A percentile compares a stretch with the other conserved stretches of the same genome.
phyloP scores from a whole-genome alignment of 768 basidiomycete species.

The Termitomyces sp. region DNA sequence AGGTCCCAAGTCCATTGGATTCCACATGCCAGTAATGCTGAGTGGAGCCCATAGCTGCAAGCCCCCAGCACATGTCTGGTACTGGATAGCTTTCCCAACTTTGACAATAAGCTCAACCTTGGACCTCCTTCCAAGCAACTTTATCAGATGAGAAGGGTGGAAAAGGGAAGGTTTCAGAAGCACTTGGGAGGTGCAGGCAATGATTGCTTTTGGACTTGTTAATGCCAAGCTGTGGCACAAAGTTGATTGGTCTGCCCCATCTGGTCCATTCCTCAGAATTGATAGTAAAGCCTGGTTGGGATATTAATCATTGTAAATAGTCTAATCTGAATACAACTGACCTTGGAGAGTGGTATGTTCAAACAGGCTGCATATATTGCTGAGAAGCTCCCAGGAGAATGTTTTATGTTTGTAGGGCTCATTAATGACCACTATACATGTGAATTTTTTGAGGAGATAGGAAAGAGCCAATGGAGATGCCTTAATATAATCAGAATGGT shows the following conservation, averaged over 20 bases:
- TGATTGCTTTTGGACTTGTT: not conserved
- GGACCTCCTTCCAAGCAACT: not conserved
- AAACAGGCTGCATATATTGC: not conserved
- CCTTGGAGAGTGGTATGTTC: not conserved
- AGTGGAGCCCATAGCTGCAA: conserved; percentile 1
- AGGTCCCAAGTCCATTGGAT: not conserved
- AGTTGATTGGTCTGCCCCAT: not conserved
- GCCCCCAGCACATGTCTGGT: not conserved
- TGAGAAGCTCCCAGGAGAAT: not conserved
- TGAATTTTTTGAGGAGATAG: too few relatives aligned
- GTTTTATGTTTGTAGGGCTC: too few relatives aligned
- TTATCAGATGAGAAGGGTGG: not conserved
- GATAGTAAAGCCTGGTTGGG: too few relatives aligned
- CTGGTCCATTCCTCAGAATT: not conserved
- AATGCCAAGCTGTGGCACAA: not conserved
- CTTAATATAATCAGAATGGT: too few relatives aligned
- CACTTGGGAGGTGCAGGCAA: not conserved
- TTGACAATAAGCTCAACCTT: not conserved
- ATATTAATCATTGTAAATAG: too few relatives aligned
- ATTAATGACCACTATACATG: too few relatives aligned
- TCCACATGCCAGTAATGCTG: not conserved
- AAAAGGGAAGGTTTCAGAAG: not conserved
- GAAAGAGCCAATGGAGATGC: too few relatives aligned
- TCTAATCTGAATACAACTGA: not conserved
- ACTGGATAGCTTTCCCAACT: not conserved